Evolutionary conservation across 2,329 filamentous ascomycete genomes (phyloP).

Genomic region (Colletotrichum karsti): DNA sequence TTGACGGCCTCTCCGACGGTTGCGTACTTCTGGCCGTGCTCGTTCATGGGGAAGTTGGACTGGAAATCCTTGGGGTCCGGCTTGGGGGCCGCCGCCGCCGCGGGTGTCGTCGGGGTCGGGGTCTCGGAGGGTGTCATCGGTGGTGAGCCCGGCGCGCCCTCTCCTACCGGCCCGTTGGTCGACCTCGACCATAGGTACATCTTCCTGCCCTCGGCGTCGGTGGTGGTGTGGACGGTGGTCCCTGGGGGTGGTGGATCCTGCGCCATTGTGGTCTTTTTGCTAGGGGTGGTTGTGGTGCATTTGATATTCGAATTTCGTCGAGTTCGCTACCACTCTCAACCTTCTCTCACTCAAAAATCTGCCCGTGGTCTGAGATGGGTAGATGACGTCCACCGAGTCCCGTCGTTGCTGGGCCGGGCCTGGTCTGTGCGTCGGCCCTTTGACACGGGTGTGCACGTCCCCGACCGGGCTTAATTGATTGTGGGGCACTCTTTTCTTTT

Average conservation of each 20-base stretch:
- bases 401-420: slow-evolving; percentile 21
- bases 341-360: slow-evolving; percentile 19
- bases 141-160: slow-evolving; percentile 29
- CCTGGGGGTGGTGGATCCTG: slow-evolving; percentile 15
- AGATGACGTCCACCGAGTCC: slow-evolving; percentile 30
- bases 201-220: background rate
- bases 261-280: slow-evolving; percentile 2
- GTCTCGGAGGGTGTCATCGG: slow-evolving; percentile 5
- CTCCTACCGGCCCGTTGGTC: slow-evolving; percentile 13
- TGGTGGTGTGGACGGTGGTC: background rate
- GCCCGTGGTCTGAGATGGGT: slow-evolving; percentile 28
- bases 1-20: slow-evolving; percentile 69
- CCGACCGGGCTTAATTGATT: slow-evolving; percentile 28
- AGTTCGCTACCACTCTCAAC: no score
- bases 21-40: slow-evolving; percentile 35
- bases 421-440: slow-evolving; percentile 19
- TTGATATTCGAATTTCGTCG: background rate
- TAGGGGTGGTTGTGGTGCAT: background rate
- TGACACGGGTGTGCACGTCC: background rate
- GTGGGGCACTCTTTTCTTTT: background rate
- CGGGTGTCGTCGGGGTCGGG: background rate
- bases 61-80: slow-evolving; percentile 30
- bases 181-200: slow-evolving; percentile 16
- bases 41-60: slow-evolving; percentile 28
- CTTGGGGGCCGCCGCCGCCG: background rate